Percentiles rank a stretch among this genome's conserved stretches.
phyloP scores from a whole-genome alignment of 805 yeast genomes.

The Kuraishia cidri region DNA sequence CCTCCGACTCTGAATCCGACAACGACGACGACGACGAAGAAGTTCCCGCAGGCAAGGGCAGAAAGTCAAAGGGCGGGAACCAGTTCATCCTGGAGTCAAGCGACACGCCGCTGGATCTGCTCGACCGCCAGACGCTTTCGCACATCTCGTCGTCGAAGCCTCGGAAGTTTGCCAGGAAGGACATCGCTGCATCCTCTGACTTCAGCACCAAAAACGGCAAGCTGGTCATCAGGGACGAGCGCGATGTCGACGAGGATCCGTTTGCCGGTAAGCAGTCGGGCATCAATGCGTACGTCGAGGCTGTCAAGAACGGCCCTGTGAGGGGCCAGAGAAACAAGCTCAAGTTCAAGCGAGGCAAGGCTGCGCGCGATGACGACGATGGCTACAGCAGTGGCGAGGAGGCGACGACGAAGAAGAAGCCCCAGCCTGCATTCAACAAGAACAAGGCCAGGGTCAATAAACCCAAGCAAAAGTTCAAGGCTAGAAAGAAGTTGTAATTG shows the following conservation, averaged over 20 bases:
- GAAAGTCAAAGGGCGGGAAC: conserved; percentile 23
- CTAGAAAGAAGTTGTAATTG: conserved; percentile 46
- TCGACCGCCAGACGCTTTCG: conserved; percentile 78
- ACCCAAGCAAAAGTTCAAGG: conserved; percentile 40
- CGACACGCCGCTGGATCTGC: conserved; percentile 77
- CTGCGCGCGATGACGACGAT: conserved; percentile 34
- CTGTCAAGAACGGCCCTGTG: conserved; percentile 86
- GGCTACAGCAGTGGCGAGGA: conserved; percentile 18
- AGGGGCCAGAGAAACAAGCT: conserved; percentile 89
- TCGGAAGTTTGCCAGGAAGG: conserved; percentile 39
- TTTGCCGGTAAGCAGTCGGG: conserved; percentile 44
- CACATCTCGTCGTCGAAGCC: conserved; percentile 89
- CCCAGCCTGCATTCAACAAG: conserved; percentile 11
- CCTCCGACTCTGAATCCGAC: conserved; percentile 48
- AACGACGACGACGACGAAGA: conserved; percentile 28
- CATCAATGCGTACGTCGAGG: conserved; percentile 88
- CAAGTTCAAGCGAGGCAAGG: conserved; percentile 68
- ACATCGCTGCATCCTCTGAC: conserved; percentile 24
- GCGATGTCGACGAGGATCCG: conserved; percentile 37
- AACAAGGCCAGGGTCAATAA: conserved; percentile 17
- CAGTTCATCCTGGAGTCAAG: conserved; percentile 70
- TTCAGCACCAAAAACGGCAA: conserved; percentile 58
- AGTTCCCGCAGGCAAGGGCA: conserved; percentile 5
- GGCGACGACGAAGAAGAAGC: conserved; percentile 8
- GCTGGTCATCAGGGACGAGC: conserved; percentile 50